Evolutionary conservation across 2,329 filamentous ascomycete species (phyloP).

Genomic region (Leptographium wingfieldii): DNA sequence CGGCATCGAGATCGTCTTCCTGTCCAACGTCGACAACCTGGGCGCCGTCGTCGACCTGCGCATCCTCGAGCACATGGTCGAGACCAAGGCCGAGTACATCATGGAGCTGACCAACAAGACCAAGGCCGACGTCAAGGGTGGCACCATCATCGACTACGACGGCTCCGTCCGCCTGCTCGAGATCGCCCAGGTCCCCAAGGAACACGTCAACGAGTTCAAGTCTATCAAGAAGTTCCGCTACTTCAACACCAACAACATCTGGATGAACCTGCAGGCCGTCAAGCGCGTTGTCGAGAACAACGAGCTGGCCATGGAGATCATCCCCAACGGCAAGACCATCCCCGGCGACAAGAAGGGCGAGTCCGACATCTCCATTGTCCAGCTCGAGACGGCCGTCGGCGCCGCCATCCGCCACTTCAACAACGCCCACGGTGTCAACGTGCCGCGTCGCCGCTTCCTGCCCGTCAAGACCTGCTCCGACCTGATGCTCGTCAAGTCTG

Average conservation of each 20-base stretch:
- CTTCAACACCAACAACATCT: constrained; percentile 99
- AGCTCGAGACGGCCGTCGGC: constrained; percentile 97
- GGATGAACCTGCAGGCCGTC: constrained; percentile 94
- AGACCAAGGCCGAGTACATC: constrained; percentile 94
- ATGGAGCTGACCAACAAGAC: constrained; percentile 99
- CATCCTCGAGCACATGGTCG: constrained; percentile 98
- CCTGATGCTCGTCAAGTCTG: constrained; percentile 98
- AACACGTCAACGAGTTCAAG: constrained; percentile 99
- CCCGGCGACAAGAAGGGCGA: constrained; percentile 99
- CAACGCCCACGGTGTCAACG: constrained; percentile 98
- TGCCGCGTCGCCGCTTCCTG: constrained; percentile 93
- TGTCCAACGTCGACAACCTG: constrained; percentile 98
- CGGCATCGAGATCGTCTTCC: constrained; percentile 94
- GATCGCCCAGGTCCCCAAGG: constrained; percentile 98
- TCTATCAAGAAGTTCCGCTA: constrained; percentile 99
- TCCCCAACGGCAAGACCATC: constrained; percentile 97
- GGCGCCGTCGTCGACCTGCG: constrained; percentile 95
- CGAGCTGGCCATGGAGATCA: constrained; percentile 98
- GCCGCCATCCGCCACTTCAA: constrained; percentile 98
- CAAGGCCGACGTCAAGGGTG: constrained; percentile 99
- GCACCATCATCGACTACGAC: constrained; percentile 99
- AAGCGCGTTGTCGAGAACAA: constrained; percentile 98
- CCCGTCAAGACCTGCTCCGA: constrained; percentile 99
- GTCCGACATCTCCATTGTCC: constrained; percentile 91
- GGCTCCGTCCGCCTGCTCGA: constrained; percentile 92